phyloP scores from a whole-genome alignment of 208 protist species.

The Herpetomonas samuelpessoai region DNA sequence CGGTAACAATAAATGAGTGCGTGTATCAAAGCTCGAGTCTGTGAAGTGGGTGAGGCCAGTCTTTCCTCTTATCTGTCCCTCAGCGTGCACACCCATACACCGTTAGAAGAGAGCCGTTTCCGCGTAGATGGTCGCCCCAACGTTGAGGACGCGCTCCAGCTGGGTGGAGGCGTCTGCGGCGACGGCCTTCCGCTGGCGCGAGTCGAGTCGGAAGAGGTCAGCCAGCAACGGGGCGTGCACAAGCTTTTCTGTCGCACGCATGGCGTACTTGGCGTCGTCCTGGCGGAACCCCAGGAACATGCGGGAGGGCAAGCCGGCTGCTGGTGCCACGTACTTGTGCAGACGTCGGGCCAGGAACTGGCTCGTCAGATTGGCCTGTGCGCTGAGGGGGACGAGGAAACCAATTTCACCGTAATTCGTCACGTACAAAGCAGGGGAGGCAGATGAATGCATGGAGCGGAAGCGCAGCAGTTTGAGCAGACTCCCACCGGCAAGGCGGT shows the following conservation, averaged over 20 bases:
- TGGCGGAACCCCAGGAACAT: slow-evolving; percentile 78
- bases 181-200: slow-evolving; percentile 53
- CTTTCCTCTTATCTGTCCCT: no score
- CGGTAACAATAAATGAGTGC: background rate
- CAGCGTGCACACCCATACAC: background rate
- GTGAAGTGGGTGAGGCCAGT: no score
- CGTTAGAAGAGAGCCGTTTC: slow-evolving; percentile 45
- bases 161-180: slow-evolving; percentile 66
- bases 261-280: slow-evolving; percentile 39
- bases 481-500: slow-evolving; percentile 64
- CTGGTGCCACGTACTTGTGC: slow-evolving; percentile 58
- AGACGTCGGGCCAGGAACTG: slow-evolving; percentile 62
- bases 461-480: slow-evolving; percentile 64
- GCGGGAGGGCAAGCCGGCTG: slow-evolving; percentile 59
- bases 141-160: slow-evolving; percentile 62
- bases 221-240: slow-evolving; percentile 57
- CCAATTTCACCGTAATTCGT: slow-evolving; percentile 86
- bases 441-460: slow-evolving; percentile 19
- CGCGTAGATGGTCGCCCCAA: slow-evolving; percentile 50
- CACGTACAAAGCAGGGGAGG: slow-evolving; percentile 49
- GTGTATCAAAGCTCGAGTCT: no score
- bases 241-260: slow-evolving; percentile 58
- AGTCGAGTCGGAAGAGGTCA: slow-evolving; percentile 52
- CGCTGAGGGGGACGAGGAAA: slow-evolving; percentile 69
- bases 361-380: slow-evolving; percentile 63